Evolutionary conservation across 139 green algal species (phyloP), one percentile per base, ranked within the genome.

Genomic region (Auxenochlorella pyrenoidosa): DNA sequence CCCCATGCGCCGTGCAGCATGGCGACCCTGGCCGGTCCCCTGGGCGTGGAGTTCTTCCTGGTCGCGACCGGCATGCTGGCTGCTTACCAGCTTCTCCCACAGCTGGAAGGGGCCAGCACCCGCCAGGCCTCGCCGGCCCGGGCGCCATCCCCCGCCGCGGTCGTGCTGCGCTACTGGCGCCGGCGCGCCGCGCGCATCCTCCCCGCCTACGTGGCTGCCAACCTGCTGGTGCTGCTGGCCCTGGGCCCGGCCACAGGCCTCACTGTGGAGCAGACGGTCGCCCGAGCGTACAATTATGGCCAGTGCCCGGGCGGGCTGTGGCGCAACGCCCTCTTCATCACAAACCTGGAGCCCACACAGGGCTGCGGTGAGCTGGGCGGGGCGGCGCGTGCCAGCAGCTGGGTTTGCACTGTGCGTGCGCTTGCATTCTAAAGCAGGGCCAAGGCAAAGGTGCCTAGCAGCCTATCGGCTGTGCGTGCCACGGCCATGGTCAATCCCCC

Each of bases 21-120:
- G 34, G 70, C 70, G 0, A 21, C 18, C 15, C 0, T 47, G 15
- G 70, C 30, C 34, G 70, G 75, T 43, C 75, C 75, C 18, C 30
- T 81, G 28, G 43, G 30, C 3, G 75, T 81, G 21, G 75, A 81
- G 5, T 81, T 54, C 75, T 81, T 81, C 30, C 75, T 81, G 12
- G 5, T 81, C 30, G 22, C 34, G 24, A 65, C 75, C 13, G 75
- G 24, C 43, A 59, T 81, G 75, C 75, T 81, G 24, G 43, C 43
- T 1, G 6, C 44, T 5, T 63, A 65, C 75, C 75, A 81, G 43
- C 75, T 81, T 26, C 8, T 81, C 30, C 75, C 75, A 3, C 30
- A 30, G 28, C 32, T 81, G 43, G 75, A 81, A 30, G 32, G 44
- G 43, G 58, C 40, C 44, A 3, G 43, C 28, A 6, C 75, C 34